A percentile compares a stretch with the other conserved stretches of the same genome.
These are phyloP conservation scores for Fusarium sp. DNA, from an alignment of 2,329 filamentous ascomycete genomes.

Conservation along the genomic window DNA sequence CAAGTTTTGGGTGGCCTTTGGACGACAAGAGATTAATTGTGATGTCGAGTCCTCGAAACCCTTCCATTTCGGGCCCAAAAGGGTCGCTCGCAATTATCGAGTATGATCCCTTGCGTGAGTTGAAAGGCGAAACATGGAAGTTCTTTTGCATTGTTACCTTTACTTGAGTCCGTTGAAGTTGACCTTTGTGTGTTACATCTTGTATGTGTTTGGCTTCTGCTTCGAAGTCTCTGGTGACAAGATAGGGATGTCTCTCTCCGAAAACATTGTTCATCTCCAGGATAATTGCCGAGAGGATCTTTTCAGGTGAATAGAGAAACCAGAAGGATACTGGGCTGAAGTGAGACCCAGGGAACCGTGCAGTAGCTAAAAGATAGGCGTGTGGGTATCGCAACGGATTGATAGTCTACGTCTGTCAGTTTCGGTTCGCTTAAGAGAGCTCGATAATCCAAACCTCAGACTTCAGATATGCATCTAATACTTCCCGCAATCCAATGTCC, in stretches of 20 bases:
- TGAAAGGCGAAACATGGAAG: conserved; percentile 84
- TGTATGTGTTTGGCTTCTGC: conserved; percentile 36
- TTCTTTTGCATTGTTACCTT: conserved; percentile 74
- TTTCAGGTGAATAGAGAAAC: conserved; percentile 76
- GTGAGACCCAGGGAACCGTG: conserved; percentile 75
- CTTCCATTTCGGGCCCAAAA: conserved; percentile 56
- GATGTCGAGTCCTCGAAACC: conserved; percentile 63
- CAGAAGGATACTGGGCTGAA: conserved; percentile 85
- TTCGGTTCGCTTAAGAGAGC: background rate
- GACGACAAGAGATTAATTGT: conserved; percentile 73
- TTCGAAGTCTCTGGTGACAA: conserved; percentile 48
- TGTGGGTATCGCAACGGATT: conserved; percentile 72
- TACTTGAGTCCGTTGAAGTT: conserved; percentile 51
- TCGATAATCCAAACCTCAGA: conserved; percentile 61
- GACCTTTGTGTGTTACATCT: background rate
- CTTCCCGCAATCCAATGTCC: conserved; percentile 69
- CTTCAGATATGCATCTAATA: conserved; percentile 71
- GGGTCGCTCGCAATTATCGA: conserved; percentile 63
- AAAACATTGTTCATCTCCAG: conserved; percentile 84
- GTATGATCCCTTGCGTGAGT: conserved; percentile 69
- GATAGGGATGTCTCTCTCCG: conserved; percentile 70
- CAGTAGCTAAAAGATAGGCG: conserved; percentile 79
- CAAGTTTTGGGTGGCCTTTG: conserved; percentile 70
- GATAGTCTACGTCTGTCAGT: conserved; percentile 62
- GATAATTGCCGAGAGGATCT: conserved; percentile 73